Conservation (phyloP, 192 early-diverging fungal species). For the Coemansia sp. region DNA sequence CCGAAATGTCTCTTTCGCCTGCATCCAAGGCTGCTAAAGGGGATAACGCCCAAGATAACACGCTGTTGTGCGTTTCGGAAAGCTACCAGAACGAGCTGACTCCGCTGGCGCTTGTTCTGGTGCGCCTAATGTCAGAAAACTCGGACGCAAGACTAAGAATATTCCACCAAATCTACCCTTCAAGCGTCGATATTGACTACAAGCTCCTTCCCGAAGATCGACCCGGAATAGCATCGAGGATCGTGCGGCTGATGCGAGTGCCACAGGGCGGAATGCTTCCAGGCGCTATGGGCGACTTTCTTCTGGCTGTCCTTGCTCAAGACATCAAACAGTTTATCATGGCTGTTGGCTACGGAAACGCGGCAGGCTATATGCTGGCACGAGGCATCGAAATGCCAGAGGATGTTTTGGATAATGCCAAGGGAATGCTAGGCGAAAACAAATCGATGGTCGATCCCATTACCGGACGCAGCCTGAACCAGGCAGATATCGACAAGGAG, state of each 20-base stretch:
- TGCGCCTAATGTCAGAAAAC: conserved; percentile 39
- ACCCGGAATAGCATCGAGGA: conserved; percentile 24
- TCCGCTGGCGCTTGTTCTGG: conserved; percentile 39
- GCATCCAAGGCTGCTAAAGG: not conserved
- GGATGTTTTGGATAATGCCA: conserved; percentile 43
- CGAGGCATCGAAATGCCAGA: conserved; percentile 62
- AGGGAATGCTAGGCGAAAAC: not conserved
- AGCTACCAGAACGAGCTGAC: conserved; percentile 27
- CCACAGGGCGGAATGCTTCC: conserved; percentile 47
- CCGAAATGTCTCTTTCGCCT: not conserved
- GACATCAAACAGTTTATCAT: conserved; percentile 53
- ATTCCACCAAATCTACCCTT: conserved; percentile 32
- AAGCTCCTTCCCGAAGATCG: conserved; percentile 39
- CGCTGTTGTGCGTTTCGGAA: not conserved
- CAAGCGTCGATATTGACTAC: conserved; percentile 13
- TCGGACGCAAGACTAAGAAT: conserved; percentile 21
- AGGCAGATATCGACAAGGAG: conserved; percentile 53
- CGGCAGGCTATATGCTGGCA: conserved; percentile 86
- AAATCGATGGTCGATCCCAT: conserved; percentile 75
- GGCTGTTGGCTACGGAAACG: conserved; percentile 89
- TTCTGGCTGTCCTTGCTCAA: conserved; percentile 37
- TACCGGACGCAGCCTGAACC: conserved; percentile 72
- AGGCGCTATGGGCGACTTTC: conserved; percentile 40
- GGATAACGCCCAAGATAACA: not conserved
- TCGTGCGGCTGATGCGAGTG: conserved; percentile 40